A percentile compares a stretch with the other conserved stretches of the same genome.
Evolutionary conservation across 2,329 filamentous ascomycete species (phyloP).

Genomic region (Didymella sp.): DNA sequence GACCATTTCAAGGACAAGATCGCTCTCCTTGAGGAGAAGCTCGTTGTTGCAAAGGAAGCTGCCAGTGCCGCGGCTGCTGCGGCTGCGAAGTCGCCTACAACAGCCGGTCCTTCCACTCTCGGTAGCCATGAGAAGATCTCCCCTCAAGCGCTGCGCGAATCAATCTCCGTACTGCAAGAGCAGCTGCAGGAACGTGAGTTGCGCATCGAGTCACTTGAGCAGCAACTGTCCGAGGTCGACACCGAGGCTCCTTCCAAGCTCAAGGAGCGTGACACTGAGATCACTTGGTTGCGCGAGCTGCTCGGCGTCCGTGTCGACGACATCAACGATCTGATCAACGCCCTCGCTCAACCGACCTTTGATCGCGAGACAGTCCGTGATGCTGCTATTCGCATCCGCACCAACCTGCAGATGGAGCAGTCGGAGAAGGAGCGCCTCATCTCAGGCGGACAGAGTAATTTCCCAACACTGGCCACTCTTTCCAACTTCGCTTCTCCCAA

Average conservation of each 20-base stretch:
- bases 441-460: constrained; percentile 64
- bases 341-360: constrained; percentile 75
- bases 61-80: constrained; percentile 84
- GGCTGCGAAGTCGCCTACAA: constrained; percentile 56
- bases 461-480: constrained; percentile 79
- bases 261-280: constrained; percentile 91
- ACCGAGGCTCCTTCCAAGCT: constrained; percentile 81
- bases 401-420: constrained; percentile 97
- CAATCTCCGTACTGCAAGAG: constrained; percentile 94
- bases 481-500: constrained; percentile 81
- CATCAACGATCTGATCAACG: constrained; percentile 86
- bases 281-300: constrained; percentile 91
- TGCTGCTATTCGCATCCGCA: constrained; percentile 88
- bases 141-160: constrained; percentile 91
- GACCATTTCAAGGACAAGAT: constrained; percentile 88
- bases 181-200: constrained; percentile 94
- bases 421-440: constrained; percentile 89
- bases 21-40: constrained; percentile 83
- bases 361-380: constrained; percentile 83
- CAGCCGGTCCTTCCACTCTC: constrained; percentile 43
- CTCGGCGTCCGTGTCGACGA: constrained; percentile 90
- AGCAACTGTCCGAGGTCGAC: constrained; percentile 71
- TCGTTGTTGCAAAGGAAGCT: constrained; percentile 87
- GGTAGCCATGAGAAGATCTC: constrained; percentile 83
- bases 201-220: constrained; percentile 85